Conservation (phyloP, 495 filamentous ascomycete genomes). For the Neurospora sp. region DNA sequence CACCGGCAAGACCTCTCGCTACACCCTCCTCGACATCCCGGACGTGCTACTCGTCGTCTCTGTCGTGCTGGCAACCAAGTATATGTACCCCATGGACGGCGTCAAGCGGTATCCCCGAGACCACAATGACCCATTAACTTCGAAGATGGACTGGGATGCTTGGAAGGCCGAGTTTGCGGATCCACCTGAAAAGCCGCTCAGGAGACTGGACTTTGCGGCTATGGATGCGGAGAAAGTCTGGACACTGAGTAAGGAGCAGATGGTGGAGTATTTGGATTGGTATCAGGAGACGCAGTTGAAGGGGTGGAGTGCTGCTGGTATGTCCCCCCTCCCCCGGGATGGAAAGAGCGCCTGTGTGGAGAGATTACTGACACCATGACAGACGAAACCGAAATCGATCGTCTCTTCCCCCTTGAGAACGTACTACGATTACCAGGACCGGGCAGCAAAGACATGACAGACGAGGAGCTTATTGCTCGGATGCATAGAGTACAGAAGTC, state of each 20-base stretch:
- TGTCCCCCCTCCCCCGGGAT: background rate
- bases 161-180: conserved; percentile 53
- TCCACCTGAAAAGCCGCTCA: conserved; percentile 11
- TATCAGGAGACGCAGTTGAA: conserved; percentile 67
- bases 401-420: conserved; percentile 34
- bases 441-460: conserved; percentile 14
- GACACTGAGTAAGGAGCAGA: conserved; percentile 51
- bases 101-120: conserved; percentile 45
- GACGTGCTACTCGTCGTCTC: conserved; percentile 63
- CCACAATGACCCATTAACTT: conserved; percentile 47
- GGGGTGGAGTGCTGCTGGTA: conserved; percentile 30
- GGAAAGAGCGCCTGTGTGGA: too few relatives aligned
- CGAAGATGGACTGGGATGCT: conserved; percentile 57
- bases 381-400: conserved; percentile 31
- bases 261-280: conserved; percentile 85
- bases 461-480: conserved; percentile 20
- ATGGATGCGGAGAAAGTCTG: conserved; percentile 61
- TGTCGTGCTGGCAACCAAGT: conserved; percentile 68
- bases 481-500: conserved; percentile 10
- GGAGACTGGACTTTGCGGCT: conserved; percentile 21
- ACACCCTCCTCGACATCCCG: conserved; percentile 42
- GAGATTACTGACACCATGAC: too few relatives aligned
- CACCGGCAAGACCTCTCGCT: background rate
- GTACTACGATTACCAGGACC: conserved; percentile 7
- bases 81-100: conserved; percentile 66